Evolutionary conservation across 305 asterid genomes (phyloP), one percentile per base, ranked within the genome.

Genomic region (Rubia balearica): DNA sequence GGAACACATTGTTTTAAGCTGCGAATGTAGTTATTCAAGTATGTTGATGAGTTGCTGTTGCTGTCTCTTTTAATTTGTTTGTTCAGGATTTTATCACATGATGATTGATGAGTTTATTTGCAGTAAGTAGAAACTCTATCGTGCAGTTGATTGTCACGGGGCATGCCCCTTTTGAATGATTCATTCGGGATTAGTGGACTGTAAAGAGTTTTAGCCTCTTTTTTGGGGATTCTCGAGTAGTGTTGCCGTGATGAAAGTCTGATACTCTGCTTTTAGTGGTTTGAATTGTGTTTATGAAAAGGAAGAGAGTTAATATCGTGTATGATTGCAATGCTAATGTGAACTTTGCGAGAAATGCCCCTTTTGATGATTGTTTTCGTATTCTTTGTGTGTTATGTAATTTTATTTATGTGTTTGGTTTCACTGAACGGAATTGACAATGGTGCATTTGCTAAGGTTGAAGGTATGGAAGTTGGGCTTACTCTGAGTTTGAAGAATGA

Each of bases 401-500:
- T 48, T 40, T 21, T 70, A 42, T 41, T 22, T 19, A 6, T 17
- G 9, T 40, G 21, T 71, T 33, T 65, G 49, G 71, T 66, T 76
- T 45, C 67, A 49, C 46, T 24, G 40, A 60, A 7, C 30, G 72
- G 27, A 74, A 70, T 75, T 79, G 71, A 78, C 80, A 45, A 45
- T 59, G 55, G 67, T 81, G 57, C 68, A 73, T 78, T 64, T 71
- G 77, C 63, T 49, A 76, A 93, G 98, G 96, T 89, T 86, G 89
- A 85, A 74, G 97, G 95, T 77, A 73, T 90, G 87, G 94, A 89
- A 4, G 65, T 88, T 73, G 91, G 89, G 75, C 86, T 93, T 72
- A 79, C 88, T 40, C 80, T 89, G 75, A 69, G 83, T 79, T 78
- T 86, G 74, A 81, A 80, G 82, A 85, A 79, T 74, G 73, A 74